Conservation (phyloP, 495 filamentous ascomycete species). For the Penicillium robsamsonii region DNA sequence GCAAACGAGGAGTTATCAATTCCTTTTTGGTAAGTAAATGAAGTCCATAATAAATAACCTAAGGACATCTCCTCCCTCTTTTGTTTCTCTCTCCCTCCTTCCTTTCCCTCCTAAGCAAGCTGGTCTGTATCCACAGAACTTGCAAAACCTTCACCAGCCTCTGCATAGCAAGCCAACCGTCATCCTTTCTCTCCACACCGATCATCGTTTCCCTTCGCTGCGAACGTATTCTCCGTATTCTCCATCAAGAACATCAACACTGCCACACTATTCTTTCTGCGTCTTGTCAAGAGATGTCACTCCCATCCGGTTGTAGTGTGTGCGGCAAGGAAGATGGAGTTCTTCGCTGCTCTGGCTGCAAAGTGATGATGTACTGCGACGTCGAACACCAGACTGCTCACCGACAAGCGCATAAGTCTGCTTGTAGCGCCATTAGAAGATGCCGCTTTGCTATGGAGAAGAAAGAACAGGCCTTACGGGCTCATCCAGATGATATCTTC, state of each 20-base stretch:
- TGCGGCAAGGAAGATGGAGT: slow-evolving; percentile 26
- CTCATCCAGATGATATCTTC: slow-evolving; percentile 33
- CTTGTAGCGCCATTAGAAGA: slow-evolving; percentile 40
- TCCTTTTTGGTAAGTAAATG: background rate
- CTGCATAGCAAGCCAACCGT: background rate
- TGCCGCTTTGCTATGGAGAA: slow-evolving; percentile 20
- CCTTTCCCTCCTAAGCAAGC: background rate
- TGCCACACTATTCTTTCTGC: background rate
- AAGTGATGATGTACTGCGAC: slow-evolving; percentile 46
- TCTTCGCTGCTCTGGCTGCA: slow-evolving; percentile 42
- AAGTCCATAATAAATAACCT: background rate
- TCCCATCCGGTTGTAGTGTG: background rate
- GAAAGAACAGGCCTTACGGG: slow-evolving; percentile 37
- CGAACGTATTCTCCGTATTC: background rate
- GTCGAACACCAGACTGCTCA: slow-evolving; percentile 43
- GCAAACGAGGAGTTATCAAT: background rate
- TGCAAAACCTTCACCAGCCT: background rate
- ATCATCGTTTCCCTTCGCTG: too few species aligned
- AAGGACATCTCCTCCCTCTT: background rate
- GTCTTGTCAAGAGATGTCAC: background rate
- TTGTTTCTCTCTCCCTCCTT: background rate
- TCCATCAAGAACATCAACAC: background rate
- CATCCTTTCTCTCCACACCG: too few species aligned
- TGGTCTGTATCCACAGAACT: background rate
- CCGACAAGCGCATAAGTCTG: slow-evolving; percentile 37